These are phyloP conservation scores for Botrytis byssoidea DNA, from an alignment of 2,329 filamentous ascomycete genomes.

Conservation along the genomic window DNA sequence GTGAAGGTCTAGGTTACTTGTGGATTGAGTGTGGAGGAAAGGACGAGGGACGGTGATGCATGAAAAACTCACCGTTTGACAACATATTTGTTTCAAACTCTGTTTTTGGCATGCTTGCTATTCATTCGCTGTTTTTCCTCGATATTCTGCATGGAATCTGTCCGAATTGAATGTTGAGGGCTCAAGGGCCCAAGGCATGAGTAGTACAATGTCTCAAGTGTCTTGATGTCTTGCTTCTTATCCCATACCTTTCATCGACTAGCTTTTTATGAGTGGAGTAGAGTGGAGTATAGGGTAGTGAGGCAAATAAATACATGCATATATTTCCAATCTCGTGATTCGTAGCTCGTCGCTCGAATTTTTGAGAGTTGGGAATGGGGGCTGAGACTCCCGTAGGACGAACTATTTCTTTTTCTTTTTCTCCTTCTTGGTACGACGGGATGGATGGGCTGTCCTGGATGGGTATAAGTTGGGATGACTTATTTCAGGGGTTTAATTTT, in stretches of 20 bases:
- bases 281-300: not conserved
- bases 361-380: not conserved
- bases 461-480: not conserved
- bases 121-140: not conserved
- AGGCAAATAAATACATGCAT: not conserved
- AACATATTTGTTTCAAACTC: conserved; percentile 5
- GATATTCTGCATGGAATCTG: not conserved
- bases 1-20: not conserved
- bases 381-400: not conserved
- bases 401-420: not conserved
- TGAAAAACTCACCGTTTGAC: conserved; percentile 5
- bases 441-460: not conserved
- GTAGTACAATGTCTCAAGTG: not conserved
- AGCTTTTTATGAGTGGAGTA: not conserved
- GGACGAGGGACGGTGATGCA: not conserved
- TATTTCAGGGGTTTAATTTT: not conserved
- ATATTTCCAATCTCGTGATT: not conserved
- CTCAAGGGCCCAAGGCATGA: not conserved
- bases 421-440: not conserved
- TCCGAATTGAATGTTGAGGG: not conserved
- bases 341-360: not conserved
- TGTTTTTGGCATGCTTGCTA: not conserved
- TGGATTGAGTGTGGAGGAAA: not conserved
- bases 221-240: conserved; percentile 4
- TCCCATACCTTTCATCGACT: not conserved